Evolutionary conservation across 2,329 filamentous ascomycete genomes (phyloP).

Genomic region (Alternaria sp.): DNA sequence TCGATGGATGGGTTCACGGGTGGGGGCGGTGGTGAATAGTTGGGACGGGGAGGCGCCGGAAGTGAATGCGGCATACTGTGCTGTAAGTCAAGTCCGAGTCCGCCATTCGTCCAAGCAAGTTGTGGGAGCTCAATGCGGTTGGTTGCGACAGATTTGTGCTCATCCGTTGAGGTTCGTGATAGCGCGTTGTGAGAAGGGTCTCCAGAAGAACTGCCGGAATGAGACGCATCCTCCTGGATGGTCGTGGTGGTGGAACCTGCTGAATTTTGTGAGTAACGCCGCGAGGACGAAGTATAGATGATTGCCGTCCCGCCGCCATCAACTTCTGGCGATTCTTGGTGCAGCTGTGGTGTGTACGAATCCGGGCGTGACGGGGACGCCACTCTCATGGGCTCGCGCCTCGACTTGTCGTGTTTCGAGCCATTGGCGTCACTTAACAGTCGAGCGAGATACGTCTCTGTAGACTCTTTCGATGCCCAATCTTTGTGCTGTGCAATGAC

Average conservation of each 20-base stretch:
- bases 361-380: constrained; percentile 19
- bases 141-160: constrained; percentile 30
- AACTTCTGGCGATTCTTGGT: constrained; percentile 31
- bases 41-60: constrained; percentile 48
- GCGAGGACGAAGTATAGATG: constrained; percentile 44
- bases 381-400: constrained; percentile 14
- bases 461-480: constrained; percentile 62
- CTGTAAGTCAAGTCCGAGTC: constrained; percentile 55
- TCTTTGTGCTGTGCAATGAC: constrained; percentile 60
- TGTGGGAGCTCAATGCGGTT: constrained; percentile 43
- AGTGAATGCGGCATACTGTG: constrained; percentile 34
- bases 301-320: constrained; percentile 45
- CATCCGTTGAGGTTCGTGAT: constrained; percentile 45
- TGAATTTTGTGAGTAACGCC: constrained; percentile 44
- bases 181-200: constrained; percentile 37
- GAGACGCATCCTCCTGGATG: constrained; percentile 41
- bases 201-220: constrained; percentile 41
- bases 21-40: constrained; percentile 57
- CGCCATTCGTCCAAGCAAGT: constrained; percentile 45
- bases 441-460: constrained; percentile 62
- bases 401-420: constrained; percentile 14
- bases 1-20: constrained; percentile 28
- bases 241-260: constrained; percentile 40
- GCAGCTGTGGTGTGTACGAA: constrained; percentile 25
- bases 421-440: constrained; percentile 49